Percentiles rank a stretch among this genome's conserved stretches.
These are phyloP conservation scores for Stemphylium lycopersici DNA, from an alignment of 2,329 filamentous ascomycete species.

Conservation along the genomic window DNA sequence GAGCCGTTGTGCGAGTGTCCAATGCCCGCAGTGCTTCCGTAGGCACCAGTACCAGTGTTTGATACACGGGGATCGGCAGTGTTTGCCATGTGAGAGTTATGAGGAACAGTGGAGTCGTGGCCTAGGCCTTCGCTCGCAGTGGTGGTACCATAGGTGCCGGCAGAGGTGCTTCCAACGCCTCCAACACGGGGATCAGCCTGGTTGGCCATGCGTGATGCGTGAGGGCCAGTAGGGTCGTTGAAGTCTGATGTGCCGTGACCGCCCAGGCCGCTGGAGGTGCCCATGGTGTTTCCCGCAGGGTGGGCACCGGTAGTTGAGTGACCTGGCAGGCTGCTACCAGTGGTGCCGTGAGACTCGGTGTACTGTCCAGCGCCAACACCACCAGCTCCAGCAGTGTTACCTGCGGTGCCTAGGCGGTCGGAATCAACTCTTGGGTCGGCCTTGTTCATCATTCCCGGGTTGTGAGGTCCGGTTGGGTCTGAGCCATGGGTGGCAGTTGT, in stretches of 20 bases:
- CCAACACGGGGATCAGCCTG: conserved; percentile 41
- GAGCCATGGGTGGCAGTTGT: conserved; percentile 1
- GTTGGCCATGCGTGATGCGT: conserved; percentile 22
- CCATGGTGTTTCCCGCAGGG: conserved; percentile 16
- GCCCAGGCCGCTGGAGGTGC: conserved; percentile 9
- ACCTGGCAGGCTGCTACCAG: conserved; percentile 7
- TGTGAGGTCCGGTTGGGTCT: conserved; percentile 41
- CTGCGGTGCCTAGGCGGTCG: conserved; percentile 29
- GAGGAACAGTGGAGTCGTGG: conserved; percentile 42
- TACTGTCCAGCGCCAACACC: conserved; percentile 18
- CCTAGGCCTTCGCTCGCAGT: background rate
- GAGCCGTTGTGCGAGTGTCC: conserved; percentile 1
- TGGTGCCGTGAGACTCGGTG: background rate
- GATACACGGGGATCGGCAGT: conserved; percentile 39
- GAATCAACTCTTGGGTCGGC: conserved; percentile 43
- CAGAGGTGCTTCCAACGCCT: background rate
- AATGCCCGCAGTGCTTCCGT: conserved; percentile 2
- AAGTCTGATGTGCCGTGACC: conserved; percentile 14
- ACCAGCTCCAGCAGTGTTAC: conserved; percentile 36
- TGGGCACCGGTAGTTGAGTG: conserved; percentile 16
- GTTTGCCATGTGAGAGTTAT: conserved; percentile 26
- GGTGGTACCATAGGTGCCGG: conserved; percentile 1
- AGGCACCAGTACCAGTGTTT: background rate
- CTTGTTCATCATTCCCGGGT: conserved; percentile 33
- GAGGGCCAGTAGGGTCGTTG: conserved; percentile 41